Percentiles rank a stretch among this genome's conserved stretches.
phyloP scores from a whole-genome alignment of 2,329 filamentous ascomycete genomes.

The Colletotrichum camelliae region DNA sequence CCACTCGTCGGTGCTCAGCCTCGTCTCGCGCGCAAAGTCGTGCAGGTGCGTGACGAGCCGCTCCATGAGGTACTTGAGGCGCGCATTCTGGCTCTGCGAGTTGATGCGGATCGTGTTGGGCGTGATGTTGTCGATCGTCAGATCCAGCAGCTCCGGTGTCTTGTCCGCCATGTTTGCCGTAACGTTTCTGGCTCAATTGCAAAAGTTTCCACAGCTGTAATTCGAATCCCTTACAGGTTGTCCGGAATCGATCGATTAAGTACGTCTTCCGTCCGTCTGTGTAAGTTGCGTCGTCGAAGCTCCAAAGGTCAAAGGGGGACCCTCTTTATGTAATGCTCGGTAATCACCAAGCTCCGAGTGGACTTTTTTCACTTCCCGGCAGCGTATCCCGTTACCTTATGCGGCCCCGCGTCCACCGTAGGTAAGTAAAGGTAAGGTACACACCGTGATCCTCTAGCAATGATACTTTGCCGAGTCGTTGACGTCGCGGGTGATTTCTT shows the following conservation, averaged over 20 bases:
- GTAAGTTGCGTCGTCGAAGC: neutral
- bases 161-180: conserved; percentile 2
- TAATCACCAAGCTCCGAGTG: conserved; percentile 15
- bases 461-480: neutral
- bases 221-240: too few species aligned
- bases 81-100: conserved; percentile 64
- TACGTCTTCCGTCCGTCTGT: neutral
- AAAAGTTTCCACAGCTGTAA: neutral
- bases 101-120: conserved; percentile 75
- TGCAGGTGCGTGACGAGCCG: conserved; percentile 75
- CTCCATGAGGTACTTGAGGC: conserved; percentile 73
- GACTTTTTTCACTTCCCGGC: neutral
- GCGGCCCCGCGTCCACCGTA: neutral
- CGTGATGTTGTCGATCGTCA: conserved; percentile 78
- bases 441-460: neutral
- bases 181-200: neutral
- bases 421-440: too few species aligned
- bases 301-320: neutral
- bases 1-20: conserved; percentile 77
- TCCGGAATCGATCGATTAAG: neutral
- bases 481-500: neutral
- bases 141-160: conserved; percentile 63
- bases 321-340: conserved; percentile 23
- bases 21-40: conserved; percentile 77
- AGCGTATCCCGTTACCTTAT: neutral